Evolutionary conservation across 208 protist genomes (phyloP), one percentile per base, ranked within the genome.

Genomic region (Crithidia brevicula): DNA sequence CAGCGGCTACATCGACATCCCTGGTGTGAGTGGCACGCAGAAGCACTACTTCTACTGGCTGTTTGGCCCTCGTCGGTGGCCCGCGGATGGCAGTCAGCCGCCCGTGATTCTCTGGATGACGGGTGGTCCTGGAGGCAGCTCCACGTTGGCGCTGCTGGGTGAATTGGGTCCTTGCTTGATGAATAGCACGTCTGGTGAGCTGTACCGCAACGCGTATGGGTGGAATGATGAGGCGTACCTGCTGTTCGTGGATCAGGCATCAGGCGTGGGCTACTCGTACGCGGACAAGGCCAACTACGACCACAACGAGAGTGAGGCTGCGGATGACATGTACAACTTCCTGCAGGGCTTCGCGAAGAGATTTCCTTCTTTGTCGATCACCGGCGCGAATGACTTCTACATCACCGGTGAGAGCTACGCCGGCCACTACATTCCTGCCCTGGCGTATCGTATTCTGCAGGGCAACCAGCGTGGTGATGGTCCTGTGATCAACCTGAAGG

Each of bases 41-140:
- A 86, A 91, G 67, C 77, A 92, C 61, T 82, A 82, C 73, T 98
- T 98, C 72, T 98, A 94, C 82, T 98, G 95, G 94, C 67, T 87
- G 50, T 96, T 97, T 59, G 79, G 79, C 20, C 78, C 83, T 10
- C 81, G 88, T 27, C 31, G 74, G 51, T 59, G 46, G 34, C 80
- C 88, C 2, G 54, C 65, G 18, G 77, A 67, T 46, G 89, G 73
- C 53, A 63, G 30, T 16, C 23, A 33, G 43, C 60, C 76, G 16
- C 93, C 93, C 10, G 72, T 97, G 45, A 69, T 98, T 9, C 25
- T 98, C 27, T 98, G 92, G 91, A 77, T 98, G 67, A 94, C 85
- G 22, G 96, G 96, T 51, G 95, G 96, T 23, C 94, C 96, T 2
- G 96, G 96, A 46, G 96, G 91, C 79, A 88, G 82, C 66, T 88